Percentiles rank a stretch among this genome's conserved stretches.
Conservation (phyloP, 164 flowering plant genomes). For the Tetrastigma voinierianum region DNA sequence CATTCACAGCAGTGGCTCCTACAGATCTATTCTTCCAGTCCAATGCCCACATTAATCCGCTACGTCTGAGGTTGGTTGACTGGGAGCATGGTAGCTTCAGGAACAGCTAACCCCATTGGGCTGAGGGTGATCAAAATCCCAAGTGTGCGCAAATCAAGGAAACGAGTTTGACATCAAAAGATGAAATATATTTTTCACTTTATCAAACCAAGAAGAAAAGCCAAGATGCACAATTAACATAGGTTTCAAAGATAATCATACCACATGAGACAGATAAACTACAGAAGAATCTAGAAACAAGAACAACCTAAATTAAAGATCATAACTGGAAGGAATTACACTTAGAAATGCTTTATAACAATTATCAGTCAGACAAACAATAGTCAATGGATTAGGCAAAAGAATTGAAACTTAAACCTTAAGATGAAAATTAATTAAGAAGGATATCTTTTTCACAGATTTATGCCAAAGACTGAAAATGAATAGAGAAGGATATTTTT, state of each 20-base stretch:
- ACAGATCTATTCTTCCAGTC: conserved; percentile 50
- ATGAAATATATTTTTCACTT: not conserved
- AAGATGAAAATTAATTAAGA: not conserved
- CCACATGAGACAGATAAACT: not conserved
- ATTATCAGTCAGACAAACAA: not conserved
- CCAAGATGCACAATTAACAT: not conserved
- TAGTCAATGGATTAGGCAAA: not conserved
- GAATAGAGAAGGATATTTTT: conserved; percentile 62
- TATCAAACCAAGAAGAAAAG: too few species aligned
- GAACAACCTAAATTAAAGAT: not conserved
- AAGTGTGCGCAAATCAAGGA: conserved; percentile 82
- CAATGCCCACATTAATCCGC: conserved; percentile 65
- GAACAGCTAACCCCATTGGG: conserved; percentile 88
- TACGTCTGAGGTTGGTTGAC: conserved; percentile 67
- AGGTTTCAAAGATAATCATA: not conserved
- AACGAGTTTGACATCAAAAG: conserved; percentile 8
- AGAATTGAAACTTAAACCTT: not conserved
- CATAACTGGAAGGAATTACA: not conserved
- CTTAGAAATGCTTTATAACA: not conserved
- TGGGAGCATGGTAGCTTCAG: conserved; percentile 74
- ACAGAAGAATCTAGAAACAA: not conserved
- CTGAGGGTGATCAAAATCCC: conserved; percentile 71
- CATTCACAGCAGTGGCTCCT: conserved; percentile 62
- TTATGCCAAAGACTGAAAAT: not conserved
- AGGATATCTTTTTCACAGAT: not conserved